phyloP scores from a whole-genome alignment of 2,329 filamentous ascomycete species.

The Phaeosphaeria sp. region DNA sequence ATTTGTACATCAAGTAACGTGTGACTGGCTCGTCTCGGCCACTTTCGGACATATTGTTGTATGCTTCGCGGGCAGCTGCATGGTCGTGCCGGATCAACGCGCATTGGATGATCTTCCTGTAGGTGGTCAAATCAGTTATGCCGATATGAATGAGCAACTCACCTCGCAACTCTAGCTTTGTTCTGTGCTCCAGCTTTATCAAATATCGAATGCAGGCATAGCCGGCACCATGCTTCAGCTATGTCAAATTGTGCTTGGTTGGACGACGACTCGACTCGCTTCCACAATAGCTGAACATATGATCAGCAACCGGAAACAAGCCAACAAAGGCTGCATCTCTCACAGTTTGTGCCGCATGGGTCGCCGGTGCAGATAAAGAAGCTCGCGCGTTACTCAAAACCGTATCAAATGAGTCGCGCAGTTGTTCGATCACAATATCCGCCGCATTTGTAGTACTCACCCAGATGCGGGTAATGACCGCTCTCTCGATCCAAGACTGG shows the following conservation, averaged over 20 bases:
- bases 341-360: slow-evolving; percentile 72
- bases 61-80: slow-evolving; percentile 61
- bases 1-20: slow-evolving; percentile 77
- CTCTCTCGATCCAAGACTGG: slow-evolving; percentile 70
- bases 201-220: slow-evolving; percentile 73
- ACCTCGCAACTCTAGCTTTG: slow-evolving; percentile 72
- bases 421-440: slow-evolving; percentile 43
- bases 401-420: slow-evolving; percentile 54
- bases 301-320: slow-evolving; percentile 8
- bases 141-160: background rate
- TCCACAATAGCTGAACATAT: slow-evolving; percentile 75
- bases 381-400: slow-evolving; percentile 55
- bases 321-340: slow-evolving; percentile 25
- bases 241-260: slow-evolving; percentile 59
- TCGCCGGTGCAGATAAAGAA: slow-evolving; percentile 64
- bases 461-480: slow-evolving; percentile 71
- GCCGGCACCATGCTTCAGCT: slow-evolving; percentile 73
- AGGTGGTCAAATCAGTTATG: slow-evolving; percentile 6
- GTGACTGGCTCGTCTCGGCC: slow-evolving; percentile 69
- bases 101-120: slow-evolving; percentile 76
- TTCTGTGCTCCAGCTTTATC: slow-evolving; percentile 69
- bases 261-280: slow-evolving; percentile 69
- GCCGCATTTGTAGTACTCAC: slow-evolving; percentile 61
- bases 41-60: slow-evolving; percentile 64
- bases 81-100: slow-evolving; percentile 66